These are phyloP conservation scores for Picea abies DNA, from an alignment of 83 land plant species.

Conservation along the genomic window DNA sequence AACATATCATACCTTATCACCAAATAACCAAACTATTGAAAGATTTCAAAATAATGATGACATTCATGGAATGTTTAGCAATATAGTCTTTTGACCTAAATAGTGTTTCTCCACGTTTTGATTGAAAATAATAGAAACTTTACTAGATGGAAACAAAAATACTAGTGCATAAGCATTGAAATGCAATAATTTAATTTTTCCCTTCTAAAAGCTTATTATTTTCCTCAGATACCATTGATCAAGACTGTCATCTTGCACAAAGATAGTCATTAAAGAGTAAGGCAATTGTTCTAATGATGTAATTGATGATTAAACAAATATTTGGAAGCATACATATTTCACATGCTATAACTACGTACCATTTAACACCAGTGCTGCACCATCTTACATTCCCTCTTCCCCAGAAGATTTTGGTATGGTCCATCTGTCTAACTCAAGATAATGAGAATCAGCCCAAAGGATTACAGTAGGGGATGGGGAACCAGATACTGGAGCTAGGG, in stretches of 20 bases:
- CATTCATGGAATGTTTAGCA: neutral
- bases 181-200: neutral
- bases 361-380: neutral
- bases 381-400: neutral
- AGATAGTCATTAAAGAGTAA: neutral
- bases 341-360: neutral
- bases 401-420: neutral
- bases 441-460: neutral
- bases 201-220: neutral
- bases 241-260: neutral
- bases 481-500: neutral
- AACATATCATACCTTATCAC: neutral
- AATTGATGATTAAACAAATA: conserved; percentile 2
- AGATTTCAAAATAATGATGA: neutral
- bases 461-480: neutral
- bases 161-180: neutral
- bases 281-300: neutral
- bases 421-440: neutral
- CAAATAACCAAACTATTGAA: neutral
- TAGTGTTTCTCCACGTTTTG: neutral
- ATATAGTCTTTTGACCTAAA: neutral
- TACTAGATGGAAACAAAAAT: neutral
- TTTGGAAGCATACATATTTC: neutral
- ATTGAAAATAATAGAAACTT: neutral
- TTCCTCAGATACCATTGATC: neutral